Conservation (phyloP, 495 filamentous ascomycete genomes). For the Penicillium diatomitis region DNA sequence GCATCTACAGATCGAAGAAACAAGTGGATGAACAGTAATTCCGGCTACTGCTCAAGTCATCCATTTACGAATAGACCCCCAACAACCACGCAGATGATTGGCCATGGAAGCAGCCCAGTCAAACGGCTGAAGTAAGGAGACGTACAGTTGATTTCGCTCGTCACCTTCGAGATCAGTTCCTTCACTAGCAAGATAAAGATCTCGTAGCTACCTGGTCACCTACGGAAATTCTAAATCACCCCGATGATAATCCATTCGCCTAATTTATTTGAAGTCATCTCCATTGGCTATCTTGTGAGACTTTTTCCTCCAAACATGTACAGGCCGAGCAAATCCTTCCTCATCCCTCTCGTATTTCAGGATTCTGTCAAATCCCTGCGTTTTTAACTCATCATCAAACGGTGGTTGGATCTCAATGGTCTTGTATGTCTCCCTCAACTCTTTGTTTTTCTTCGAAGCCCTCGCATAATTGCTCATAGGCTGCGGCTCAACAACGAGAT, state of each 20-base stretch:
- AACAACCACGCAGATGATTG: no score
- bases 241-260: slow-evolving; percentile 5
- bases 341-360: slow-evolving; percentile 18
- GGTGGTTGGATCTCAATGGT: slow-evolving; percentile 18
- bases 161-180: no score
- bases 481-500: slow-evolving; percentile 22
- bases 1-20: no score
- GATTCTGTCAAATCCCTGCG: slow-evolving; percentile 20
- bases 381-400: slow-evolving; percentile 18
- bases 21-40: no score
- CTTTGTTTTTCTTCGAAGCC: slow-evolving; percentile 22
- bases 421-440: slow-evolving; percentile 23
- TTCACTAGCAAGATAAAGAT: no score
- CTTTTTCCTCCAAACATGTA: slow-evolving; percentile 21
- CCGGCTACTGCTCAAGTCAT: no score
- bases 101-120: no score
- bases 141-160: no score
- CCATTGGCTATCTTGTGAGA: slow-evolving; percentile 7
- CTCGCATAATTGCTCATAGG: slow-evolving; percentile 25
- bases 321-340: slow-evolving; percentile 21
- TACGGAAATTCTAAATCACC: slow-evolving; percentile 1
- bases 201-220: no score
- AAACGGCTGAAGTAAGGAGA: no score
- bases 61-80: no score
- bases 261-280: slow-evolving; percentile 7